phyloP scores from a whole-genome alignment of 768 basidiomycete genomes.

The Podaxis sp. region DNA sequence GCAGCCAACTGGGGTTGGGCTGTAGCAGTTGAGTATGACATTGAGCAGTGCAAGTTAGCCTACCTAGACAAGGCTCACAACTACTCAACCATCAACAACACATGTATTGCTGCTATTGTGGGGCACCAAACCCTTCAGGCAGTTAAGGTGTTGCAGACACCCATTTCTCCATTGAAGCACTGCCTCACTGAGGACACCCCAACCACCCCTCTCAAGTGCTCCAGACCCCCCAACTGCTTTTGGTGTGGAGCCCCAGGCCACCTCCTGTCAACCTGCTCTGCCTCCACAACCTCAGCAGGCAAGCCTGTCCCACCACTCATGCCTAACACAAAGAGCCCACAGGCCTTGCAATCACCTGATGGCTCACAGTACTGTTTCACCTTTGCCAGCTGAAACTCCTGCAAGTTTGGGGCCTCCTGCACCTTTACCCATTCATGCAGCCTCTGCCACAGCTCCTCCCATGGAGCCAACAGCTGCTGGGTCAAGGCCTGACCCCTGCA shows the following conservation, averaged over 20 bases:
- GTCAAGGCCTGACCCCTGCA: constrained; percentile 27
- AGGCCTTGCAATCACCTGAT: constrained; percentile 22
- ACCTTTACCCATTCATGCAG: constrained; percentile 28
- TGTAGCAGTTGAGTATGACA: constrained; percentile 22
- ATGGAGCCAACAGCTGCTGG: constrained; percentile 31
- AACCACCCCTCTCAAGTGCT: not conserved
- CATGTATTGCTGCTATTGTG: constrained; percentile 11
- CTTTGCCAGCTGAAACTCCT: constrained; percentile 22
- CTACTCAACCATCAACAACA: constrained; percentile 16
- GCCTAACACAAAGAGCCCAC: constrained; percentile 10
- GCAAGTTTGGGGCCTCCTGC: constrained; percentile 23
- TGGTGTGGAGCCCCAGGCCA: constrained; percentile 26
- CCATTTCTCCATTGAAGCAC: constrained; percentile 1
- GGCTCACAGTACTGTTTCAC: constrained; percentile 30
- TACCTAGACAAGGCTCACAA: constrained; percentile 19
- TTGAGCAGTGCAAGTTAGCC: constrained; percentile 22
- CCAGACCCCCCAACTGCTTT: constrained; percentile 25
- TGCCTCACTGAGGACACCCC: not conserved
- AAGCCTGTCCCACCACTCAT: constrained; percentile 19
- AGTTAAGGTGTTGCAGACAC: not conserved
- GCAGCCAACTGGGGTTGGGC: constrained; percentile 15
- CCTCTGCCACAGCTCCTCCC: constrained; percentile 27
- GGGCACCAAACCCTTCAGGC: not conserved
- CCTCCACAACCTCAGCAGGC: constrained; percentile 23
- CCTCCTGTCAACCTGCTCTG: constrained; percentile 23